A percentile compares a stretch with the other conserved stretches of the same genome.
These are phyloP conservation scores for Fusarium dimerum DNA, from an alignment of 2,329 filamentous ascomycete genomes.

Conservation along the genomic window DNA sequence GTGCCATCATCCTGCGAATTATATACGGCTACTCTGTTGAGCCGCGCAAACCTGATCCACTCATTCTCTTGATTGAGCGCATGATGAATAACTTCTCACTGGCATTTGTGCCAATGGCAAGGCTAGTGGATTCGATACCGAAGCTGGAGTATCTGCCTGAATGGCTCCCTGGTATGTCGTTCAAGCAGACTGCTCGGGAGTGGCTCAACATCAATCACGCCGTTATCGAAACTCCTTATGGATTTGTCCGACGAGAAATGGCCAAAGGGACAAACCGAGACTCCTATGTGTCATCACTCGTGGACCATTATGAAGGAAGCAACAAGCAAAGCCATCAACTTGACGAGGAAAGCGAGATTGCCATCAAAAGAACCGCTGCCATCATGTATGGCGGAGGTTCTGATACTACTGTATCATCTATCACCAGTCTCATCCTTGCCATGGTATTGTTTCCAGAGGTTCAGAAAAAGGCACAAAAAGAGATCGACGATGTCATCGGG, in stretches of 20 bases:
- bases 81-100: slow-evolving; percentile 2
- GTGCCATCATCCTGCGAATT: slow-evolving; percentile 21
- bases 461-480: slow-evolving; percentile 21
- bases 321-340: background rate
- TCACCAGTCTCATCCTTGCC: slow-evolving; percentile 8
- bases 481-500: slow-evolving; percentile 27
- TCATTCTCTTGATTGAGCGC: slow-evolving; percentile 23
- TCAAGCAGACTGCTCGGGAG: slow-evolving; percentile 21
- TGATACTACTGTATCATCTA: background rate
- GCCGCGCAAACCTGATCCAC: slow-evolving; percentile 18
- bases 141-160: slow-evolving; percentile 27
- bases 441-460: slow-evolving; percentile 19
- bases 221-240: slow-evolving; percentile 21
- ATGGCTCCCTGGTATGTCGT: slow-evolving; percentile 26
- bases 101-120: background rate
- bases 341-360: background rate
- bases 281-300: slow-evolving; percentile 26
- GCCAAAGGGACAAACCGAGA: background rate
- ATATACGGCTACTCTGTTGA: slow-evolving; percentile 31
- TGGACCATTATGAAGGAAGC: slow-evolving; percentile 12
- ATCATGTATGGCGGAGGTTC: slow-evolving; percentile 2
- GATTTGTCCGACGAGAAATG: slow-evolving; percentile 26
- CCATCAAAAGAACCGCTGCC: background rate
- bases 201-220: slow-evolving; percentile 17
- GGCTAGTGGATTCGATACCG: slow-evolving; percentile 25